Base-by-base conservation (phyloP, 169 alveolate species). In the Plasmodium malariae region DNA sequence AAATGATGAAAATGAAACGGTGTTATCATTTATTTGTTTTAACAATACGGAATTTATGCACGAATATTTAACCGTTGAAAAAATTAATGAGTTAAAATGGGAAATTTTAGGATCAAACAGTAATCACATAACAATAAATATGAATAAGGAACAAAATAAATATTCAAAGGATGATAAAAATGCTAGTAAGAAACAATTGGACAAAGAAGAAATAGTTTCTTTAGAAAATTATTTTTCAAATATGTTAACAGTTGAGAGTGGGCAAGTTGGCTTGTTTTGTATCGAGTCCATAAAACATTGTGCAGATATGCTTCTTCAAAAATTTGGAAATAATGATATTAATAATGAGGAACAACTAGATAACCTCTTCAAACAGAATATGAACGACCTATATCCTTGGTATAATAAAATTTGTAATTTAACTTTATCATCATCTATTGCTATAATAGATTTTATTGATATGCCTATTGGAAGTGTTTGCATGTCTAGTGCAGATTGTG, bases 191-290 rank as follows among this genome's bases (percentile, higher is more conserved):
- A 14, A 6, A n/a, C 14, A 6, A 0, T 24, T 2, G 6, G 0
- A 40, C 17, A 43, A 30, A 40, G 36, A 24, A 37, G 67, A 78
- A 62, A 34, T n/a, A n/a, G 17, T 69, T 26, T 32, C 45, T 30
- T 48, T 86, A 17, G 24, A 34, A 59, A 86, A 86, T 69, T 86
- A 86, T 55, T 86, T 86, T 24, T 70, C 92, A 12, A 86, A 86
- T 26, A 37, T 86, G 48, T 43, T 86, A 68, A 86, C 92, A 28
- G 40, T 71, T 1, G 92, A 86, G 49, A 78, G 95, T 69, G 95
- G 95, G 2, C 91, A 89, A 40, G 92, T 85, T n/a, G 95, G 95
- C 0, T 30, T 92, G 32, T 76, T 92, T 67, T 92, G 95, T 63
- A 59, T 89, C 40, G 95, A 92, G 17, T 87, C 93, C 30, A 71